These are phyloP conservation scores for Hypsizygus marmoreus DNA, from an alignment of 768 basidiomycete genomes.

Conservation along the genomic window DNA sequence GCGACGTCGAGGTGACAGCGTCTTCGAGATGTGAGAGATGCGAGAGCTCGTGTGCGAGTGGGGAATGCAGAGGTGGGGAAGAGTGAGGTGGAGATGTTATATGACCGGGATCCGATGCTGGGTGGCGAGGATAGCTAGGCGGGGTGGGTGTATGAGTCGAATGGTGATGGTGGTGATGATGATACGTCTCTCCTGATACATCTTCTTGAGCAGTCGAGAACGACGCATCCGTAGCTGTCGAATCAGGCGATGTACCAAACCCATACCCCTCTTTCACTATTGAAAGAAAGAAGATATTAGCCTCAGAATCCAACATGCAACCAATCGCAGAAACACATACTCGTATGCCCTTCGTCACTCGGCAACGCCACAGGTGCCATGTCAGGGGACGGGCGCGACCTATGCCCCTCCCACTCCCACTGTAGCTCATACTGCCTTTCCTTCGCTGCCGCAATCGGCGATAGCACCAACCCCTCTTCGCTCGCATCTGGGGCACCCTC, in stretches of 20 bases:
- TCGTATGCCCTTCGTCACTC: constrained; percentile 15
- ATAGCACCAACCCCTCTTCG: too few species aligned
- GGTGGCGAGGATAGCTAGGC: too few species aligned
- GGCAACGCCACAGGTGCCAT: constrained; percentile 37
- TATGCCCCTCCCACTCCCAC: constrained; percentile 17
- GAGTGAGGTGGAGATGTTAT: too few species aligned
- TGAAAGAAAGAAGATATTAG: background rate
- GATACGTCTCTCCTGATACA: too few species aligned
- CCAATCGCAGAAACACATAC: constrained; percentile 18
- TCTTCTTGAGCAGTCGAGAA: constrained; percentile 27
- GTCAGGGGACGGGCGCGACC: constrained; percentile 37
- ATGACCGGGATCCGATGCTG: too few species aligned
- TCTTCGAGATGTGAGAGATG: constrained; percentile 32
- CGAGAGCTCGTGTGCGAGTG: constrained; percentile 1
- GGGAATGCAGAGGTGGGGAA: constrained; percentile 7
- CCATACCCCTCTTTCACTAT: constrained; percentile 2
- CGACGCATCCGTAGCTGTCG: constrained; percentile 10
- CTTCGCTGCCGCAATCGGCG: constrained; percentile 15
- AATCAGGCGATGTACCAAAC: constrained; percentile 13
- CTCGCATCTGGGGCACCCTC: too few species aligned
- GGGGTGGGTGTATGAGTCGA: too few species aligned
- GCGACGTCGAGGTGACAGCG: constrained; percentile 28
- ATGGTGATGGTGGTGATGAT: constrained; percentile 15
- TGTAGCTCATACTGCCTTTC: constrained; percentile 8
- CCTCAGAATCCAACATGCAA: background rate